A percentile compares a stretch with the other conserved stretches of the same genome.
phyloP scores from a whole-genome alignment of 768 basidiomycete genomes.

The Russula lepida region DNA sequence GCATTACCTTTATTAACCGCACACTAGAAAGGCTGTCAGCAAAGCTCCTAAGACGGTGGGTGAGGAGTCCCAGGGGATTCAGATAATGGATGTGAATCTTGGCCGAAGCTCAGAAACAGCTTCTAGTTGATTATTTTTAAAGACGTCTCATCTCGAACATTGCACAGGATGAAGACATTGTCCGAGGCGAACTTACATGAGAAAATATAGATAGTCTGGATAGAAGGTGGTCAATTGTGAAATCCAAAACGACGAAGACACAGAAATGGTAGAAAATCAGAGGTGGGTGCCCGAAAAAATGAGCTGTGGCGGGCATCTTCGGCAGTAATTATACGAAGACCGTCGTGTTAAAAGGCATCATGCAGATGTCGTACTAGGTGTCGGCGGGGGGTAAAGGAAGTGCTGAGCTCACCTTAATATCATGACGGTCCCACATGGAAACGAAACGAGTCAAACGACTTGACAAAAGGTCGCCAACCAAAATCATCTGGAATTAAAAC shows the following conservation, averaged over 20 bases:
- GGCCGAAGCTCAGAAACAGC: conserved; percentile 76
- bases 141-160: conserved; percentile 35
- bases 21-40: neutral
- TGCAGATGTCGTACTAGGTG: conserved; percentile 23
- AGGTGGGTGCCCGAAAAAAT: conserved; percentile 71
- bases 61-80: neutral
- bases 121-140: conserved; percentile 73
- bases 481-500: neutral
- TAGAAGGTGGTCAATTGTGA: neutral
- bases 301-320: conserved; percentile 95
- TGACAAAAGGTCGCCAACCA: no score
- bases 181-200: neutral
- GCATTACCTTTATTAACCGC: neutral
- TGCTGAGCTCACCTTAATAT: neutral
- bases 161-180: no score
- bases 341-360: conserved; percentile 82
- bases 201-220: neutral
- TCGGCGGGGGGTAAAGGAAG: neutral
- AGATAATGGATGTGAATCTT: conserved; percentile 39
- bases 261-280: conserved; percentile 36
- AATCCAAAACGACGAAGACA: neutral
- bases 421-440: neutral
- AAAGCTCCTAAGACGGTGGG: neutral
- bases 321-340: conserved; percentile 80
- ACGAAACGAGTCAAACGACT: neutral